Evolutionary conservation across 306 rosid species (phyloP).

Genomic region (Cucumis melo): DNA sequence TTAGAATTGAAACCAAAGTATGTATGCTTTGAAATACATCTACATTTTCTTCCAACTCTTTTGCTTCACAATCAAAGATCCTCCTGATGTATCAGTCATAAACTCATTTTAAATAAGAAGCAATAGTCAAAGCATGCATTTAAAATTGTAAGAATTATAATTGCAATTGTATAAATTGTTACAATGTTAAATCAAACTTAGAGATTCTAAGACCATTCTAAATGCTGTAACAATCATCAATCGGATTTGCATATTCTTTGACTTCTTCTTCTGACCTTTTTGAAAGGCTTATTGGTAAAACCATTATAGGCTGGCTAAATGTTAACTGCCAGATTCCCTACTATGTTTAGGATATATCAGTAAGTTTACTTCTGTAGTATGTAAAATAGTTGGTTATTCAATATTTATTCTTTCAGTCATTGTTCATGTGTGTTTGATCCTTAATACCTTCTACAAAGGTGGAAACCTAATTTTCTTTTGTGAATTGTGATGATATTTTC

Average conservation of each 20-base stretch:
- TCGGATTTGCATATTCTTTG: not conserved
- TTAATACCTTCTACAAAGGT: not conserved
- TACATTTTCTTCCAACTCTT: not conserved
- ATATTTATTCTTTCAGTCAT: not conserved
- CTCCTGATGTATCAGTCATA: not conserved
- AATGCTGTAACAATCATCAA: not conserved
- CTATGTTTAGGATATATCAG: not conserved
- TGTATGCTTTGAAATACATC: slow-evolving; percentile 9
- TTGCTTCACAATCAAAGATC: not conserved
- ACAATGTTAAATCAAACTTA: not conserved
- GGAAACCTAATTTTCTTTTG: not conserved
- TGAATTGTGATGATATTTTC: not conserved
- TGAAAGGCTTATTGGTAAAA: not conserved
- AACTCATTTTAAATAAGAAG: not conserved
- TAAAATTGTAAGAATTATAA: not conserved
- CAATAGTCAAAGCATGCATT: not conserved
- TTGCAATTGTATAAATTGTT: not conserved
- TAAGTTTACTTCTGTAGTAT: not conserved
- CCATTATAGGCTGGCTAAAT: not conserved
- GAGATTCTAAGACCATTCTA: not conserved
- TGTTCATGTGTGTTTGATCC: not conserved
- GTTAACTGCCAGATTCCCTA: not conserved
- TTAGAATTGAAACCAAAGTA: slow-evolving; percentile 67
- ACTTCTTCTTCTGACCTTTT: not conserved
- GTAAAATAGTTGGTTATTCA: not conserved